Conservation (phyloP, 306 rosid species). For the Neltuma alba region DNA sequence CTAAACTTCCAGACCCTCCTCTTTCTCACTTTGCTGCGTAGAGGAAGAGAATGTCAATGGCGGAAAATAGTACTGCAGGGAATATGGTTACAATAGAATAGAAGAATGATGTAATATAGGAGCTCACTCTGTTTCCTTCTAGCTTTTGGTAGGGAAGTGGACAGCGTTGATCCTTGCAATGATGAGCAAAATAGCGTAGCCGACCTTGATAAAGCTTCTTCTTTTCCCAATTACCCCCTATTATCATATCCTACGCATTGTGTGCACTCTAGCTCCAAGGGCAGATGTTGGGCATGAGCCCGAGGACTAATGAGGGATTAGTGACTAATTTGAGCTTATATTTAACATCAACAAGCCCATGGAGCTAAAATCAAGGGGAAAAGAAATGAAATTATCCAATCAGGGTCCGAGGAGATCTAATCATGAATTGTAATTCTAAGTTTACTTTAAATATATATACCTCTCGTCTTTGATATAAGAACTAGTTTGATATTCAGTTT, state of each 20-base stretch:
- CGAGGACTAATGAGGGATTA: constrained; percentile 17
- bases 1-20: constrained; percentile 24
- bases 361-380: constrained; percentile 3
- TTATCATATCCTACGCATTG: constrained; percentile 32
- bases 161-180: constrained; percentile 35
- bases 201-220: not conserved
- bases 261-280: not conserved
- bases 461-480: too few relatives aligned
- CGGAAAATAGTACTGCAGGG: not conserved
- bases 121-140: constrained; percentile 39
- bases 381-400: constrained; percentile 20
- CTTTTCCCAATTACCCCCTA: not conserved
- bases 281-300: constrained; percentile 13
- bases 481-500: too few relatives aligned
- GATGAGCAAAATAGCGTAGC: constrained; percentile 37
- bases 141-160: constrained; percentile 31
- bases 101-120: constrained; percentile 15
- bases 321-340: constrained; percentile 35
- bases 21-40: not conserved
- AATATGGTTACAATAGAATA: not conserved
- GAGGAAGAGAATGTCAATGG: constrained; percentile 38
- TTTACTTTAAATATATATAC: not conserved
- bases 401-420: constrained; percentile 27
- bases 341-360: constrained; percentile 27
- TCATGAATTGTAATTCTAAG: not conserved